Base-by-base conservation (phyloP, 225 moss, liverwort and hornwort genomes). In the Pseudisothecium myosuroides region DNA sequence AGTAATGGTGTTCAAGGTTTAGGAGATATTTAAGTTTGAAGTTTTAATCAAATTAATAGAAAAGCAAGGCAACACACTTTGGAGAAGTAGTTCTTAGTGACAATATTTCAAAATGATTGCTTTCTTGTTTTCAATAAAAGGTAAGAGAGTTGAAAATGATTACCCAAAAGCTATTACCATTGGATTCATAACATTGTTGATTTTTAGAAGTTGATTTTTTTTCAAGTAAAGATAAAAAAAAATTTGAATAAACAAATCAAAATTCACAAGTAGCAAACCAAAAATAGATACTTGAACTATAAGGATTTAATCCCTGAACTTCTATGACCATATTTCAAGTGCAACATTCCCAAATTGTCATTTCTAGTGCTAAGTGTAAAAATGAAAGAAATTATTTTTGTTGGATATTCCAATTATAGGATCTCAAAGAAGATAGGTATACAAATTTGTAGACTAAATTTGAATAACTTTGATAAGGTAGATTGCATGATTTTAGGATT, bases 251-350 rank as follows among this genome's bases (percentile, higher is more conserved):
- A 8, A 1, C 0, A 17, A 0, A 31, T 21, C 1, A 36, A 22
- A 52, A 52, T 21, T 34, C 3, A 21, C 0, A 12, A 2, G 3
- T 32, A 20, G 12, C 3, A 49, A 75, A 0, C 3, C 7, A 1
- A 50, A 36, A 76, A 52, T 14, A 3, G 20, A 14, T 6, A 36
- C 3, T 76, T 52, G 2, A 22, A 12, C 14, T 5, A 22, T 12
- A 1, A 14, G 0, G 2, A 14, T 0, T 36, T 9, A 76, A 22
- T 3, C 1, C 5, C 3, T 34, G 5, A 34, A 76, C 5, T 76
- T 23, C 11, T 0, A 22, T 36, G 36, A 52, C 22, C 5, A 76
- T 76, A 1, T 21, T 21, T 76, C 0, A 14, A 36, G 49, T 52
- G 1, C 5, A 52, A 52, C 21, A 36, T 14, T 76, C 52, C 2